phyloP scores from a whole-genome alignment of 2,329 filamentous ascomycete species.

The Huntiella abstrusa region DNA sequence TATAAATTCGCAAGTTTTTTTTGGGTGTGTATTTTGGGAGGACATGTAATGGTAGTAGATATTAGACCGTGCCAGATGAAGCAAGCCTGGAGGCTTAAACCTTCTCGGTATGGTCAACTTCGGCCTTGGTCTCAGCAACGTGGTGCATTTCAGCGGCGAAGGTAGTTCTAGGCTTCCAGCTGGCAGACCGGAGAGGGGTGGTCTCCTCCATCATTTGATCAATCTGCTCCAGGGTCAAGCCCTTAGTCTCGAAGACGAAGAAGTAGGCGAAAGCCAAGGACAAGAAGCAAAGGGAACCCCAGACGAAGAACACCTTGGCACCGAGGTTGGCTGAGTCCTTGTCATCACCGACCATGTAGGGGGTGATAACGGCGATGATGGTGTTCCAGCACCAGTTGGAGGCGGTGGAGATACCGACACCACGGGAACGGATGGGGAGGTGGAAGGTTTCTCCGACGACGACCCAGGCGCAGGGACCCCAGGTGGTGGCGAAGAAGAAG shows the following conservation, averaged over 20 bases:
- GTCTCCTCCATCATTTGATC: slow-evolving; percentile 82
- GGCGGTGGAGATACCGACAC: slow-evolving; percentile 70
- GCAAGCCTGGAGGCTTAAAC: neutral
- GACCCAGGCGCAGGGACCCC: slow-evolving; percentile 67
- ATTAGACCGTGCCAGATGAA: neutral
- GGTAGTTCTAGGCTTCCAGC: slow-evolving; percentile 55
- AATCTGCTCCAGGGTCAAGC: slow-evolving; percentile 59
- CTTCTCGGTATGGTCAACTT: slow-evolving; percentile 1
- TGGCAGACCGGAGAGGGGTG: slow-evolving; percentile 54
- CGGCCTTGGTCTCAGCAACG: slow-evolving; percentile 1
- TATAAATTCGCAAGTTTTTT: too few species aligned
- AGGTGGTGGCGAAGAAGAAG: slow-evolving; percentile 79
- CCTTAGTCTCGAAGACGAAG: slow-evolving; percentile 57
- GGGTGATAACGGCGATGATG: slow-evolving; percentile 49
- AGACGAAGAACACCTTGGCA: slow-evolving; percentile 57
- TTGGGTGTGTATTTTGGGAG: neutral
- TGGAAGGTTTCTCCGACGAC: slow-evolving; percentile 85
- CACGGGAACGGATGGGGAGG: slow-evolving; percentile 70
- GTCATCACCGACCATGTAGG: slow-evolving; percentile 46
- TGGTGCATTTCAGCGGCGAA: slow-evolving; percentile 32
- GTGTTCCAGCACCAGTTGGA: slow-evolving; percentile 90
- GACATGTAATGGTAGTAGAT: neutral
- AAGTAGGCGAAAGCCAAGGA: slow-evolving; percentile 51
- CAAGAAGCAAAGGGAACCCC: slow-evolving; percentile 45
- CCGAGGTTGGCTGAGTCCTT: slow-evolving; percentile 40